Evolutionary conservation across 257 asterid species (phyloP), one percentile per base, ranked within the genome.

Genomic region (Nicotiana undulata): DNA sequence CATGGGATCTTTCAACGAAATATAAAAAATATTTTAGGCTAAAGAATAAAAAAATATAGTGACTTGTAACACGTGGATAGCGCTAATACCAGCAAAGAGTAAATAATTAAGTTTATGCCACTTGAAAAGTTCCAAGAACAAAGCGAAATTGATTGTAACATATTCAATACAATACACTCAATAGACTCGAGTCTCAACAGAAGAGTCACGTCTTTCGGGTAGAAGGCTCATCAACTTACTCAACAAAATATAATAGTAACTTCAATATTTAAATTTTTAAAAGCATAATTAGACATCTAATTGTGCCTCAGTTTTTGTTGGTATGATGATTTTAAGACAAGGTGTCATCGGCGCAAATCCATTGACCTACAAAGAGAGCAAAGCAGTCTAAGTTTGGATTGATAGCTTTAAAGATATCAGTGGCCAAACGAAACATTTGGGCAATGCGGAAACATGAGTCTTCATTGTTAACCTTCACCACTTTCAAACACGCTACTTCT

Each of bases 311-410:
- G 6, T 51, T 13, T 51, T 51, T 51, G 56, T 13, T 3, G 17
- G 56, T 51, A 51, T 51, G 17, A 51, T 12, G 1, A 51, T 12
- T 13, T 51, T 55, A 55, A 17, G 60, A 55, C 10, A 55, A 4
- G 18, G 66, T 81, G 51, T 89, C 91, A 15, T 77, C 31, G 72
- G 88, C 12, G 84, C 93, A 88, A 59, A 89, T 72, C 93, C 94
- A 91, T 84, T 91, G 93, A 44, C 92, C 95, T 10, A 88, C 55
- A 51, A 91, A 89, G 76, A 91, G 88, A 9, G 56, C 80, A 2
- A 84, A 26, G 82, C 93, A 91, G 55, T 88, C 81, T 77, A 91
- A 82, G 64, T 87, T 88, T 15, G 95, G 93, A 79, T 91, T 89
- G 18, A 91, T 81, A 22, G 84, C 59, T 9, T 75, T 77, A 53